These are phyloP conservation scores for Podochytrium sp. DNA, from an alignment of 192 early-diverging fungal genomes.

Conservation along the genomic window DNA sequence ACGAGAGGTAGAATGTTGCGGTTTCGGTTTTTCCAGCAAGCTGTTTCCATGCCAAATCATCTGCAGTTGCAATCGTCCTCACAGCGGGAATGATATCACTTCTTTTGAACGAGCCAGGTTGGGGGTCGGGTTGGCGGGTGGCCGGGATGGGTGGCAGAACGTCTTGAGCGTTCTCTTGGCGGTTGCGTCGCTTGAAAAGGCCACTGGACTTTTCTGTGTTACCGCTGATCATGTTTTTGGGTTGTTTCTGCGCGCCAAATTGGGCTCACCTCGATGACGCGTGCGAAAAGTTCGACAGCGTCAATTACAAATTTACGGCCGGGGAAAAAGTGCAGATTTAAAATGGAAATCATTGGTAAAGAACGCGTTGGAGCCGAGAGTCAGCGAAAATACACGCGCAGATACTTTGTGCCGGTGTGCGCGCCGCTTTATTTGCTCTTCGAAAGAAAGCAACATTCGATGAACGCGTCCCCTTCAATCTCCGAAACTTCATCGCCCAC, in stretches of 20 bases:
- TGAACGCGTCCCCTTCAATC: slow-evolving; percentile 74
- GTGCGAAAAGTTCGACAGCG: no score
- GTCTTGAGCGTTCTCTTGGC: not conserved
- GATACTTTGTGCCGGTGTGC: not conserved
- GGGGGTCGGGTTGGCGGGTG: not conserved
- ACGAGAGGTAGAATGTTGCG: slow-evolving; percentile 81
- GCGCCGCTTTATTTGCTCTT: not conserved
- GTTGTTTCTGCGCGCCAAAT: no score
- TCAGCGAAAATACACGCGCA: not conserved
- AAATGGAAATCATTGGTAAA: no score
- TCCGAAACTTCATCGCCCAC: slow-evolving; percentile 70
- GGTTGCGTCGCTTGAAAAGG: not conserved
- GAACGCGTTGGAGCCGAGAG: not conserved
- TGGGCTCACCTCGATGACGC: no score
- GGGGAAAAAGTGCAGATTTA: no score
- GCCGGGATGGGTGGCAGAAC: no score
- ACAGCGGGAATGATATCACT: not conserved
- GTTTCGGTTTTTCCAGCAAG: slow-evolving; percentile 73
- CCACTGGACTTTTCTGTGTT: no score
- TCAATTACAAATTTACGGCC: no score
- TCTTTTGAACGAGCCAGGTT: not conserved
- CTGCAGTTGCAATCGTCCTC: not conserved
- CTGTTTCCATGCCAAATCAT: slow-evolving; percentile 37
- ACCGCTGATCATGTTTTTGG: no score
- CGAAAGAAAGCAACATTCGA: slow-evolving; percentile 76